A percentile compares a stretch with the other conserved stretches of the same genome.
Conservation (phyloP, 2,329 filamentous ascomycete species). For the Colletotrichum destructivum region DNA sequence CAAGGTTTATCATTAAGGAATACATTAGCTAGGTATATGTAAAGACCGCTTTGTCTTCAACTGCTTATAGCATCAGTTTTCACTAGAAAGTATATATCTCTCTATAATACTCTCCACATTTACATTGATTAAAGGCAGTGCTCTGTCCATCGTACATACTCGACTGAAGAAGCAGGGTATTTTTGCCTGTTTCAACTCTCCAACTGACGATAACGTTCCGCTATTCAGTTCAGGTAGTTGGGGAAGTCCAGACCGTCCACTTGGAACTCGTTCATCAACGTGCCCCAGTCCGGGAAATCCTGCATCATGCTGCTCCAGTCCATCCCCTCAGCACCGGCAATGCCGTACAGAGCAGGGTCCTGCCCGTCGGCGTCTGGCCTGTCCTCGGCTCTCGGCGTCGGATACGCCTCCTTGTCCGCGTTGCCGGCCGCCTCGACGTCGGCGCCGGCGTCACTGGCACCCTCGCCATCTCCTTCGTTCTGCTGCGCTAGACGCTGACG, state of each 20-base stretch:
- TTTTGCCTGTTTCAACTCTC: too few relatives aligned
- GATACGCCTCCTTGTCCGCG: conserved; percentile 19
- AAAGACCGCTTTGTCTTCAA: too few relatives aligned
- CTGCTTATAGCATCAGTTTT: too few relatives aligned
- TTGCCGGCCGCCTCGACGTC: background rate
- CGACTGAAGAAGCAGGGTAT: too few relatives aligned
- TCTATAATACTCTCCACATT: too few relatives aligned
- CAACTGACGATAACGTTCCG: too few relatives aligned
- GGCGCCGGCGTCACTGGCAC: background rate
- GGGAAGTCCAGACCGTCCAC: conserved; percentile 47
- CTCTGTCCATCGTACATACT: too few relatives aligned
- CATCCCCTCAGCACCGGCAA: conserved; percentile 18
- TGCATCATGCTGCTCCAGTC: conserved; percentile 32
- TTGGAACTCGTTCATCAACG: conserved; percentile 50
- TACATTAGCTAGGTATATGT: too few relatives aligned
- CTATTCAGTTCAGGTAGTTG: conserved; percentile 25
- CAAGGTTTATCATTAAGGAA: too few relatives aligned
- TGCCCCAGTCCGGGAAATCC: conserved; percentile 48
- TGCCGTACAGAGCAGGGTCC: background rate
- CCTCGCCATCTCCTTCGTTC: background rate
- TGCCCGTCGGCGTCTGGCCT: background rate
- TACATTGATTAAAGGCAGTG: too few relatives aligned
- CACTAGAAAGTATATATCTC: too few relatives aligned
- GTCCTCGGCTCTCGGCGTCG: conserved; percentile 19
- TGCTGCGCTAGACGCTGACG: conserved; percentile 37